phyloP scores from a whole-genome alignment of 257 asterid species.

The Pogostemon cablin region DNA sequence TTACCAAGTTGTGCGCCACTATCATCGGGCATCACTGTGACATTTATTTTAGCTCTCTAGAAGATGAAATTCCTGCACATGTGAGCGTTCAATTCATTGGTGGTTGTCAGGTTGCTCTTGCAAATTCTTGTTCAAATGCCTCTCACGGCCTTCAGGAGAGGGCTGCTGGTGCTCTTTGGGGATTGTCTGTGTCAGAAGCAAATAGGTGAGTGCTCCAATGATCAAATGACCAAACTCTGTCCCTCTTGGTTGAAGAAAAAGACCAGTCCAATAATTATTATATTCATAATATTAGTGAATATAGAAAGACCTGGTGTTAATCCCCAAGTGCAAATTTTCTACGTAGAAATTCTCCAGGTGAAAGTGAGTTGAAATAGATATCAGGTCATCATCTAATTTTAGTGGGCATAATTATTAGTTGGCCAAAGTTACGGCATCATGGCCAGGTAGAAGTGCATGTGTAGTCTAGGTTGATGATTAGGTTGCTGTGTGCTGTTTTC shows the following conservation, averaged over 20 bases:
- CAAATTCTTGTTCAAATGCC: slow-evolving; percentile 53
- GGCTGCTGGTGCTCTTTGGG: slow-evolving; percentile 84
- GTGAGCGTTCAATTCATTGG: slow-evolving; percentile 4
- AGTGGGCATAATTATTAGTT: slow-evolving; percentile 1
- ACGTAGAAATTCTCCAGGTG: background rate
- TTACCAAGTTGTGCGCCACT: background rate
- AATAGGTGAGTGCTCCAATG: slow-evolving; percentile 58
- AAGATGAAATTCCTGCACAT: background rate
- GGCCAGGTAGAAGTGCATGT: background rate
- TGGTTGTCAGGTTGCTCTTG: slow-evolving; percentile 45
- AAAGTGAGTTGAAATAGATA: slow-evolving; percentile 9
- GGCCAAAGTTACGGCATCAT: slow-evolving; percentile 2
- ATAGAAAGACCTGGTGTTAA: background rate
- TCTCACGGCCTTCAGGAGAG: slow-evolving; percentile 74
- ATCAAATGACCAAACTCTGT: too few relatives aligned
- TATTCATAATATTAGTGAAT: background rate
- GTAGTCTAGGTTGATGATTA: background rate
- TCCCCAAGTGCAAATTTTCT: slow-evolving; percentile 8
- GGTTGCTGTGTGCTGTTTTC: background rate
- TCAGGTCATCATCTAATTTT: background rate
- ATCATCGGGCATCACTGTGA: background rate
- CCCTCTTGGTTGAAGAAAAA: background rate
- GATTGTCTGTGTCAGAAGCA: slow-evolving; percentile 77
- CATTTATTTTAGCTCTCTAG: background rate
- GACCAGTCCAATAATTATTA: background rate